Evolutionary conservation across 495 filamentous ascomycete species (phyloP).

Genomic region (Lindgomyces ingoldianus): DNA sequence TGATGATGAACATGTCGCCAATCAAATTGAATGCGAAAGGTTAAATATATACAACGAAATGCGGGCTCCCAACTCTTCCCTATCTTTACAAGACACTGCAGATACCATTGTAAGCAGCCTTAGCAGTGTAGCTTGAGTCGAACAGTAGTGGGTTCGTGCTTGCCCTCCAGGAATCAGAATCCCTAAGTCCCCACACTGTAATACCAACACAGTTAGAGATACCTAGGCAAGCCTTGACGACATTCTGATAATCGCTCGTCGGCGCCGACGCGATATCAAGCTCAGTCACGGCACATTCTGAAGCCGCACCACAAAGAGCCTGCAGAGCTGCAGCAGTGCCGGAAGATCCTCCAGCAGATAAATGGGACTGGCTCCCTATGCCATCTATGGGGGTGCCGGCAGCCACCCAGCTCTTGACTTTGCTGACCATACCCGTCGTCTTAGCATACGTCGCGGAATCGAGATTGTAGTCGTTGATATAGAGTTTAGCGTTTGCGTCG

Average conservation of each 20-base stretch:
- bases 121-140: constrained; percentile 61
- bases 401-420: constrained; percentile 67
- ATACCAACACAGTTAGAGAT: constrained; percentile 68
- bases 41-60: too few relatives aligned
- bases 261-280: constrained; percentile 63
- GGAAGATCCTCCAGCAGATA: constrained; percentile 50
- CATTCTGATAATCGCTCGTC: constrained; percentile 60
- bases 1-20: too few relatives aligned
- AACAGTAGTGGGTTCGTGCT: constrained; percentile 61
- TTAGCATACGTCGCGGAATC: constrained; percentile 54
- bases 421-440: constrained; percentile 60
- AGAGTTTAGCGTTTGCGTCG: constrained; percentile 61
- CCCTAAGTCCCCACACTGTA: constrained; percentile 75
- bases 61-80: too few relatives aligned
- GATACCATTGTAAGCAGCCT: constrained; percentile 58
- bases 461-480: constrained; percentile 70
- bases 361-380: constrained; percentile 68
- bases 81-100: constrained; percentile 1
- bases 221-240: constrained; percentile 64
- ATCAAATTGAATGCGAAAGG: too few relatives aligned
- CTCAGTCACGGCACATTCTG: constrained; percentile 65
- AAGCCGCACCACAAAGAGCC: constrained; percentile 54
- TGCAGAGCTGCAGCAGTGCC: constrained; percentile 55
- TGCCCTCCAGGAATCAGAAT: constrained; percentile 65
- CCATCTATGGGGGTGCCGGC: constrained; percentile 72